These are phyloP conservation scores for Pseudozyma pruni DNA, from an alignment of 1,284 basidiomycete genomes.

Conservation along the genomic window DNA sequence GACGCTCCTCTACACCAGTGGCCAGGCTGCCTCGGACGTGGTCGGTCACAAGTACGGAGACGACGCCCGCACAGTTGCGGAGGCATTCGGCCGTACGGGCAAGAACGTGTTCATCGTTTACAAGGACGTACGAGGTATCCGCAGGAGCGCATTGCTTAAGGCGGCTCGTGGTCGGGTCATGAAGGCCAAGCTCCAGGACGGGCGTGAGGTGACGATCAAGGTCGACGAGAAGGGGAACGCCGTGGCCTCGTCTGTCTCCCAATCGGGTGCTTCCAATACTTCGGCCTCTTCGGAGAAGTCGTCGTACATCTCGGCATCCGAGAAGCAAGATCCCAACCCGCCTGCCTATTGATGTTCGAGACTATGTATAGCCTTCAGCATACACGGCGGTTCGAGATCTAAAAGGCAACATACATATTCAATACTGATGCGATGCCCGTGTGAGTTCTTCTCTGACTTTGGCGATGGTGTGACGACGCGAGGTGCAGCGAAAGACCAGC, in stretches of 20 bases:
- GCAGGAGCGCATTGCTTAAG: constrained; percentile 62
- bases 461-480: too few species aligned
- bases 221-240: constrained; percentile 43
- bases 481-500: too few species aligned
- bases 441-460: too few species aligned
- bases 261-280: background rate
- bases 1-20: constrained; percentile 52
- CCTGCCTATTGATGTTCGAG: constrained; percentile 18
- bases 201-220: constrained; percentile 30
- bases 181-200: constrained; percentile 40
- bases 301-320: constrained; percentile 8
- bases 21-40: constrained; percentile 61
- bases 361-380: too few species aligned
- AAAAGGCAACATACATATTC: too few species aligned
- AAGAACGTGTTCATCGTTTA: constrained; percentile 65
- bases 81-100: constrained; percentile 53
- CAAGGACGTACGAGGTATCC: constrained; percentile 64
- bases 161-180: constrained; percentile 53
- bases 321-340: constrained; percentile 4
- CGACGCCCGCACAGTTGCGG: constrained; percentile 62
- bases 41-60: constrained; percentile 67
- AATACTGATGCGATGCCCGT: too few species aligned
- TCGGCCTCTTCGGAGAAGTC: constrained; percentile 22
- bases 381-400: too few species aligned
- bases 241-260: constrained; percentile 17